Base-by-base conservation (phyloP, 2,329 filamentous ascomycete genomes). In the Penicillium sclerotiorum region DNA sequence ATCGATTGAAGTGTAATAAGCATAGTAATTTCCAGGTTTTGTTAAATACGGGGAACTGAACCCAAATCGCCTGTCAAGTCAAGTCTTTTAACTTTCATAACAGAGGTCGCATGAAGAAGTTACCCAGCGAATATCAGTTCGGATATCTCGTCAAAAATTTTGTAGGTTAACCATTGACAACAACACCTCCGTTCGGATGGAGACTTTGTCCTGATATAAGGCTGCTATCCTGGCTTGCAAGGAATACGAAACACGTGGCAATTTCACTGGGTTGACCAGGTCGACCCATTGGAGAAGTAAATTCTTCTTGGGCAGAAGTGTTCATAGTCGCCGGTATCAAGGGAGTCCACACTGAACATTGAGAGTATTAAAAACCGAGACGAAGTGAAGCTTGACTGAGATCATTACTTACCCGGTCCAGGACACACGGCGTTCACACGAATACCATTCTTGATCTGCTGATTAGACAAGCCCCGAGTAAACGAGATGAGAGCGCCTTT, bases 201-300 rank as follows among this genome's bases (percentile, higher is more conserved):
- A 87, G 71, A 7, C 75, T 78, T 75, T 93, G 89, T 1, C 89
- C 89, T 45, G 82, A 86, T 33, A 93, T 84, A 51, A 83, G 85
- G 36, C 83, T 85, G 63, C 86, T 89, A 67, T 94, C 89, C 51
- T 79, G 75, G 46, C 84, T 86, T 0, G 89, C 89, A 58, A 94
- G 74, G 70, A 94, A 94, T 3, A 94, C 88, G 47, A 91, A 88
- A 62, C 86, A 90, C 0, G 88, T 86, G 0, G 88, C 89, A 56
- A 93, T 86, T 76, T 94, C 90, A 45, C 83, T 88, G 1, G 88
- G 89, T 71, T 94, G 89, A 1, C 83, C 86, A 0, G 88, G 88
- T 13, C 90, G 77, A 4, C 89, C 89, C 78, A 94, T 90, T 0
- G 89, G 89, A 15, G 80, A 79, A 2, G 74, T 80, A 66, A 93